Evolutionary conservation across 805 yeast species (phyloP), one percentile per base, ranked within the genome.

Genomic region (Candida stauntonica): DNA sequence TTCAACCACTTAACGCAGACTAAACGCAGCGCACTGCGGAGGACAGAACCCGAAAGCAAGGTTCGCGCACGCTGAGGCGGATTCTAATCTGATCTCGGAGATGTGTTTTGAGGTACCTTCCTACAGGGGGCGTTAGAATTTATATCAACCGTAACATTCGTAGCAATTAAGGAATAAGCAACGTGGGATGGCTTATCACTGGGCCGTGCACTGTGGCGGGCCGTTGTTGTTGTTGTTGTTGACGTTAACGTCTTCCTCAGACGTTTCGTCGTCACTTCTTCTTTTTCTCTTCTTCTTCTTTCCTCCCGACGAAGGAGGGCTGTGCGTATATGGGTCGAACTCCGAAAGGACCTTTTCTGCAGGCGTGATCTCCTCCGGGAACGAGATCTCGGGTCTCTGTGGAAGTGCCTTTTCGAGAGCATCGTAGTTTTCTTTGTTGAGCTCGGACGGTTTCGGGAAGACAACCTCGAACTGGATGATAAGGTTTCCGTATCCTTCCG

Each of bases 351-450:
- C 70, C 33, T 67, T 73, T 29, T 76, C 81, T 36, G 74, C 79
- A 30, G 72, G 74, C 33, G 71, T 75, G 36, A 77, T 85, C 48
- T 72, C 79, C 53, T 68, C 72, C 52, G 96, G 96, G 51, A 86
- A 70, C 6, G 50, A 46, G 20, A 72, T 64, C 36, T 63, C 58
- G 12, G 70, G 64, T 72, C 96, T 80, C 30, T 87, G 63, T 17
- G 98, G 98, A 59, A 93, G 72, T 33, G 87, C 73, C 26, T 63
- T 55, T 62, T 84, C 94, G 62, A 93, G 75, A 44, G 69, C 62
- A 55, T 78, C 73, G 58, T 85, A 70, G 55, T 79, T 72, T 33
- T 79, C 86, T 60, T 81, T 93, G 42, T 72, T 56, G 33, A 95
- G 71, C 55, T 84, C 82, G 52, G 77, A 70, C 38, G 73, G 64